phyloP scores from a whole-genome alignment of 1,284 basidiomycete genomes.

The Nidula niveotomentosa region DNA sequence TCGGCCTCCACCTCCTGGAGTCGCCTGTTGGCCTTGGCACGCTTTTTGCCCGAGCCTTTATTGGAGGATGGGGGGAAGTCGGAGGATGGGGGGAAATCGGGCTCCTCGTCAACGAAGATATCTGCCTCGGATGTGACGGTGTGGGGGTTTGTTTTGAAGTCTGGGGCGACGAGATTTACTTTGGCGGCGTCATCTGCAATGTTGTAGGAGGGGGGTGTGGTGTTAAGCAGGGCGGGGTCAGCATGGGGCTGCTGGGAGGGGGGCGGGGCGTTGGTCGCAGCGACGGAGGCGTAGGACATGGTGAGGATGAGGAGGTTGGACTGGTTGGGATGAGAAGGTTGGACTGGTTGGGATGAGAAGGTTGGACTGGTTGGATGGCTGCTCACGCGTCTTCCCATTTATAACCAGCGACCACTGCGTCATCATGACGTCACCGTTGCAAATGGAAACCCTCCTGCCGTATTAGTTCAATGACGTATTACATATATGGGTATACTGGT shows the following conservation, averaged over 20 bases:
- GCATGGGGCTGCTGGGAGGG: constrained; percentile 54
- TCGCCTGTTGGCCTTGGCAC: constrained; percentile 25
- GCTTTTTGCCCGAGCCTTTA: constrained; percentile 11
- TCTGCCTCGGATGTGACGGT: constrained; percentile 26
- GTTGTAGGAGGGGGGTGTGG: constrained; percentile 38
- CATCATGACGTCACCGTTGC: not conserved
- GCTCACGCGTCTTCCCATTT: not conserved
- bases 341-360: constrained; percentile 19
- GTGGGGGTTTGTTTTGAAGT: constrained; percentile 48
- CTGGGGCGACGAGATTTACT: constrained; percentile 49
- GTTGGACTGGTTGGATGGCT: too few relatives aligned
- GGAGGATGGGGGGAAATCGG: constrained; percentile 3
- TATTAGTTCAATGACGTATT: constrained; percentile 1
- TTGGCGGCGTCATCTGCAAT: constrained; percentile 52
- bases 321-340: constrained; percentile 19
- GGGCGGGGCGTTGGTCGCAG: constrained; percentile 56
- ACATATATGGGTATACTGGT: not conserved
- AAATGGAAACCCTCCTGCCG: not conserved
- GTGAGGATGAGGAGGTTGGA: not conserved
- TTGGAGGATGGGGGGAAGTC: constrained; percentile 4
- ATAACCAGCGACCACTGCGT: not conserved
- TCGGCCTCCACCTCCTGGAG: constrained; percentile 54
- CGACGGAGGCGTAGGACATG: constrained; percentile 71
- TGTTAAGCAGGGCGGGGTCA: constrained; percentile 62
- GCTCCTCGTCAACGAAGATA: not conserved